phyloP scores from a whole-genome alignment of 208 protist species.

The Strigomonas galati region DNA sequence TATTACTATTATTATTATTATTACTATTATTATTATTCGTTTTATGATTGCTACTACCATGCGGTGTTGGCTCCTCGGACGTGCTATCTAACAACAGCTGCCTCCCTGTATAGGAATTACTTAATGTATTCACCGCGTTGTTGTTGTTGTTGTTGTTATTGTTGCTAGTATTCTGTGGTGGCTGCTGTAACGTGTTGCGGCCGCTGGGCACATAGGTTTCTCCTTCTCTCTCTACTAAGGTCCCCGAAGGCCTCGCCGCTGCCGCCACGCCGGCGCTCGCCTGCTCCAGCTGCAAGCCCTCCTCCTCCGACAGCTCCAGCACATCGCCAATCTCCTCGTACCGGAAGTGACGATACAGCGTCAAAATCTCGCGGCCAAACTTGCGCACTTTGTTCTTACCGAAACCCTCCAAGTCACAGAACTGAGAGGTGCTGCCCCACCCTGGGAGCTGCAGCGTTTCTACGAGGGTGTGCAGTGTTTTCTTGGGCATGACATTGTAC shows the following conservation, averaged over 20 bases:
- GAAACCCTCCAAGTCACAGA: slow-evolving; percentile 80
- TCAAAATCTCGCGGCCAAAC: slow-evolving; percentile 75
- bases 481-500: slow-evolving; percentile 86
- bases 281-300: slow-evolving; percentile 42
- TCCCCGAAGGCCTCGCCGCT: neutral
- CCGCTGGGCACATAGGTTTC: neutral
- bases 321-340: slow-evolving; percentile 81
- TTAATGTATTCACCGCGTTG: neutral
- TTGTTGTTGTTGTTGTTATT: neutral
- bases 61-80: neutral
- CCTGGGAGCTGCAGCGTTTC: slow-evolving; percentile 51
- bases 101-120: neutral
- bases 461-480: slow-evolving; percentile 71
- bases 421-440: slow-evolving; percentile 68
- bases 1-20: slow-evolving; percentile 1
- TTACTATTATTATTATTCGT: slow-evolving; percentile 5
- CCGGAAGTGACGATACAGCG: slow-evolving; percentile 75
- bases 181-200: no score
- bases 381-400: slow-evolving; percentile 88
- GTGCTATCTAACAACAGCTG: slow-evolving; percentile 16
- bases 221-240: neutral
- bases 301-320: slow-evolving; percentile 46
- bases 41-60: neutral
- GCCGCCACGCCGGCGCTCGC: slow-evolving; percentile 6
- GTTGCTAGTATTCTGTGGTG: neutral